Evolutionary conservation across 1,284 basidiomycete genomes (phyloP).

Genomic region (Cutaneotrichosporon dermatis): DNA sequence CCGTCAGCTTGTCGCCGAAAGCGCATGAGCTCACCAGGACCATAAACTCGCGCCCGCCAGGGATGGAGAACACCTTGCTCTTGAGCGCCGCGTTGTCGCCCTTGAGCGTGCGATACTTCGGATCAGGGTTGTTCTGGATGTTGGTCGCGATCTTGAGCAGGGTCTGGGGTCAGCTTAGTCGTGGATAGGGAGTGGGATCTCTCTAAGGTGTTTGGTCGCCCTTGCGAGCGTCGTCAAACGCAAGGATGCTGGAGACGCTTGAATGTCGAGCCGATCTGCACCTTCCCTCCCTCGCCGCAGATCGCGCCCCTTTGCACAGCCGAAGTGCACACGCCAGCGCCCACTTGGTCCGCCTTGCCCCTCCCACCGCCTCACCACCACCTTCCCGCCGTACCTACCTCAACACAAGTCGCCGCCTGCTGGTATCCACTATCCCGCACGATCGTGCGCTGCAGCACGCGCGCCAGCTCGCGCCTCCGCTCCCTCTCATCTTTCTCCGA

Average conservation of each 20-base stretch:
- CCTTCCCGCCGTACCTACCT: slow-evolving; percentile 31
- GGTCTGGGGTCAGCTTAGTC: slow-evolving; percentile 27
- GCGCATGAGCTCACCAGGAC: slow-evolving; percentile 31
- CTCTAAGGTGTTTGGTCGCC: no score
- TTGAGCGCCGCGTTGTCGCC: slow-evolving; percentile 33
- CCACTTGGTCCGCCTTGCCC: no score
- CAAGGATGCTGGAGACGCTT: no score
- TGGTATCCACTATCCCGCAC: slow-evolving; percentile 42
- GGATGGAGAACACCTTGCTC: slow-evolving; percentile 35
- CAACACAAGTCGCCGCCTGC: slow-evolving; percentile 34
- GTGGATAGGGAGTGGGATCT: background rate
- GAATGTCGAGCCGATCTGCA: no score
- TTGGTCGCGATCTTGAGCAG: slow-evolving; percentile 43
- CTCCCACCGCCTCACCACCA: background rate
- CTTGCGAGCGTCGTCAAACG: no score
- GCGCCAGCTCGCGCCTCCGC: slow-evolving; percentile 26
- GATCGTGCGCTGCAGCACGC: slow-evolving; percentile 39
- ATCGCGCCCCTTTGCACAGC: no score
- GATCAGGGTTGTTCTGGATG: slow-evolving; percentile 33
- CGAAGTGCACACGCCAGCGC: no score
- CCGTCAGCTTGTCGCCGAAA: background rate
- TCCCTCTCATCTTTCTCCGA: slow-evolving; percentile 25
- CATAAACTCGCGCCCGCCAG: slow-evolving; percentile 43
- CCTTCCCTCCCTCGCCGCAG: no score
- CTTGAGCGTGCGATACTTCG: slow-evolving; percentile 39